Evolutionary conservation across 352 stramenopile genomes (phyloP).

Genomic region (Globisporangium cylindrosporum): DNA sequence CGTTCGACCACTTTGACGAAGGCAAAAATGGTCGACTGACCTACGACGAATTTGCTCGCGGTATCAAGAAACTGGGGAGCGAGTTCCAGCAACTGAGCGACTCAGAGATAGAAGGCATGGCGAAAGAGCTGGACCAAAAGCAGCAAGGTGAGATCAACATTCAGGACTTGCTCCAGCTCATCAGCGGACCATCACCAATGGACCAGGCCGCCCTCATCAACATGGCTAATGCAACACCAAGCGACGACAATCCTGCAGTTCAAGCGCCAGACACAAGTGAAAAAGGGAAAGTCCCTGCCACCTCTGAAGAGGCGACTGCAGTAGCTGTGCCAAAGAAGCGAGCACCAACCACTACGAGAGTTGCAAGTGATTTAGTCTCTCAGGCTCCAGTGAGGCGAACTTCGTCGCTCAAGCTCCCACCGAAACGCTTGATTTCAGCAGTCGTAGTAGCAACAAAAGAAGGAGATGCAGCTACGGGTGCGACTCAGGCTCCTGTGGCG

Average conservation of each 20-base stretch:
- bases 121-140: conserved; percentile 31
- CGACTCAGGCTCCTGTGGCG: neutral
- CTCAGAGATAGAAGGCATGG: conserved; percentile 32
- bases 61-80: conserved; percentile 35
- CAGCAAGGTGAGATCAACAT: conserved; percentile 31
- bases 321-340: conserved; percentile 1
- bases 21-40: conserved; percentile 51
- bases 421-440: neutral
- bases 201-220: neutral
- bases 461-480: neutral
- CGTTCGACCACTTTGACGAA: conserved; percentile 82
- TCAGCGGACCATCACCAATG: conserved; percentile 2
- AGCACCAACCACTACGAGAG: conserved; percentile 7
- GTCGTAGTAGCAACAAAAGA: neutral
- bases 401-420: conserved; percentile 13
- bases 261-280: neutral
- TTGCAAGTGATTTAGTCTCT: neutral
- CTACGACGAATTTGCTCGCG: conserved; percentile 50
- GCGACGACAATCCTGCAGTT: neutral
- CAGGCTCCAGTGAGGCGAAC: conserved; percentile 18
- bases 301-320: neutral
- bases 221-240: neutral
- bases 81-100: conserved; percentile 36
- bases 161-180: conserved; percentile 40
- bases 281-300: neutral